Evolutionary conservation across 2,329 filamentous ascomycete species (phyloP).

Genomic region (Colletotrichum chlorophyti): DNA sequence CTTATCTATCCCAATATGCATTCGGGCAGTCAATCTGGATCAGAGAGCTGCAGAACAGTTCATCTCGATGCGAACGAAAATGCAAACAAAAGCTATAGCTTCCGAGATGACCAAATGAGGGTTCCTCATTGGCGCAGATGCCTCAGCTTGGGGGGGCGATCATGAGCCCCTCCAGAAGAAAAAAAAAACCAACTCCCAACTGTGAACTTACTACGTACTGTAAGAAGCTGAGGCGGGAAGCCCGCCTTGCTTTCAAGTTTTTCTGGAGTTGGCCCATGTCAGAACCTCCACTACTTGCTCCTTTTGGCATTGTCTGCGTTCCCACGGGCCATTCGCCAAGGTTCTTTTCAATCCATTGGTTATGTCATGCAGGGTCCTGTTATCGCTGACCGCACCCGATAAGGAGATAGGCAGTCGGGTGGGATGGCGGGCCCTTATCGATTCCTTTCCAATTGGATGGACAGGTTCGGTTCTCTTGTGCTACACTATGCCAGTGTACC

Average conservation of each 20-base stretch:
- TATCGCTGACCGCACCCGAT: conserved; percentile 21
- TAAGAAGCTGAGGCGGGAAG: conserved; percentile 11
- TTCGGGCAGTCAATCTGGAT: conserved; percentile 4
- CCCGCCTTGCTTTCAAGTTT: conserved; percentile 14
- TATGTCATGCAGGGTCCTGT: conserved; percentile 28
- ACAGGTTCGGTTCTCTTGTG: too few relatives aligned
- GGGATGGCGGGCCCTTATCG: not conserved
- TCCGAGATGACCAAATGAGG: conserved; percentile 17
- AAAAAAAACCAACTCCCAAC: not conserved
- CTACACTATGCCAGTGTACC: not conserved
- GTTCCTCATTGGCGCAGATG: conserved; percentile 7
- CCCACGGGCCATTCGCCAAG: conserved; percentile 4
- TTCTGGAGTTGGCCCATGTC: conserved; percentile 6
- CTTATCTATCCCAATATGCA: conserved; percentile 3
- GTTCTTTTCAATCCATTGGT: conserved; percentile 1
- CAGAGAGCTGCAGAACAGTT: conserved; percentile 9
- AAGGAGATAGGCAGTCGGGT: conserved; percentile 17
- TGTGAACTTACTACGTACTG: too few relatives aligned
- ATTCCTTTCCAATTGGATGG: too few relatives aligned
- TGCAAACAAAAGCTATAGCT: not conserved
- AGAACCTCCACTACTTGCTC: conserved; percentile 14
- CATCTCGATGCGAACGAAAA: conserved; percentile 12
- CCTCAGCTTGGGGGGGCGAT: not conserved
- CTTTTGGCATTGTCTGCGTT: not conserved
- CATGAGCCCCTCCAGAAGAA: not conserved